Evolutionary conservation across 208 protist genomes (phyloP).

Genomic region (Zelonia costaricensis): DNA sequence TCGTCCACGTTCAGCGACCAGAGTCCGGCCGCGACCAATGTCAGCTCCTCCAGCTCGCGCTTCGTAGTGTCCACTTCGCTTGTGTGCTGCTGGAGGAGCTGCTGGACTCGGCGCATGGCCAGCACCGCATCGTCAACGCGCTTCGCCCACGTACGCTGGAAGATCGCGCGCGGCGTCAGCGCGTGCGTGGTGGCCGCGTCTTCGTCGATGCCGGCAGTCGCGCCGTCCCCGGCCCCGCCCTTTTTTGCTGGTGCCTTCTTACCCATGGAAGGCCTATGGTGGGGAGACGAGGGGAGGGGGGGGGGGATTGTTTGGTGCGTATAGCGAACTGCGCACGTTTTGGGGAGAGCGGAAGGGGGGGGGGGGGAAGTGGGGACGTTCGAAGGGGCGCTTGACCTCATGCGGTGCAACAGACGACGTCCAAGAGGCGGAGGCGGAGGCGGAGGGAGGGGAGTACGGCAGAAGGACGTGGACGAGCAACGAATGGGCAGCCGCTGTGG

Average conservation of each 20-base stretch:
- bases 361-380: too few relatives aligned
- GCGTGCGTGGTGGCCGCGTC: neutral
- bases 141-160: conserved; percentile 18
- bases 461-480: too few relatives aligned
- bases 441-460: too few relatives aligned
- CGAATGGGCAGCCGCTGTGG: too few relatives aligned
- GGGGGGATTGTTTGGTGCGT: too few relatives aligned
- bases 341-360: too few relatives aligned
- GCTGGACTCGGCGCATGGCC: conserved; percentile 19
- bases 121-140: conserved; percentile 18
- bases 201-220: neutral
- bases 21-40: conserved; percentile 9
- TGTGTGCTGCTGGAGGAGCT: conserved; percentile 24
- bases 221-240: neutral
- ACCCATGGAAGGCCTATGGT: too few relatives aligned
- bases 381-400: too few relatives aligned
- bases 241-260: conserved; percentile 15
- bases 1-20: conserved; percentile 19
- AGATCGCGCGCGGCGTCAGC: conserved; percentile 7
- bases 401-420: too few relatives aligned
- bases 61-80: conserved; percentile 9
- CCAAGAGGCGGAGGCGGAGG: too few relatives aligned
- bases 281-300: too few relatives aligned
- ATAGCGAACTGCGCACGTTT: too few relatives aligned
- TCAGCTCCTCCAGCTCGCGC: conserved; percentile 18